These are phyloP conservation scores for Termitomyces sp. DNA, from an alignment of 768 basidiomycete species.

Conservation along the genomic window DNA sequence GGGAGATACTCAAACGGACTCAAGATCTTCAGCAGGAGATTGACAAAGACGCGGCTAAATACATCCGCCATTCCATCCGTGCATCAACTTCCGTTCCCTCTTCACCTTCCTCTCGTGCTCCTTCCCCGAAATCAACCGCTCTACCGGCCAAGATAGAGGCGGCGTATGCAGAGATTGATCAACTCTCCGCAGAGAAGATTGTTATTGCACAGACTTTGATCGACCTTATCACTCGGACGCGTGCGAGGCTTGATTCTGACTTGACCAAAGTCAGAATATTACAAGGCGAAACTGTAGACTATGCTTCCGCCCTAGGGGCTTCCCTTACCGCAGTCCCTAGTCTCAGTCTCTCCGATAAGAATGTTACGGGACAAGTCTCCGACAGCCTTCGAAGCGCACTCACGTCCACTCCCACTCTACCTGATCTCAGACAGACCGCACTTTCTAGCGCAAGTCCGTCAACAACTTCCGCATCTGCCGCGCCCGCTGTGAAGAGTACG, in stretches of 20 bases:
- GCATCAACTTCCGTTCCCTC: constrained; percentile 23
- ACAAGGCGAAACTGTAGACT: constrained; percentile 43
- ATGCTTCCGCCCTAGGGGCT: constrained; percentile 15
- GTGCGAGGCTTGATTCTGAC: constrained; percentile 47
- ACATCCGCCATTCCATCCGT: constrained; percentile 45
- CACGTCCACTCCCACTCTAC: constrained; percentile 25
- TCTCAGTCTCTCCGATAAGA: constrained; percentile 10
- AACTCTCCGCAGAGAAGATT: constrained; percentile 44
- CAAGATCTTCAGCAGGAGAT: constrained; percentile 49
- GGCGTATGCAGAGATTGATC: constrained; percentile 43
- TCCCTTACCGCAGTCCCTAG: constrained; percentile 9
- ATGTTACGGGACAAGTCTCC: constrained; percentile 35
- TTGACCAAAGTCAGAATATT: constrained; percentile 42
- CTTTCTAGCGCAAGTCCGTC: constrained; percentile 17
- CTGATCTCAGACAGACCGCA: constrained; percentile 23
- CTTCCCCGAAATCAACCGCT: constrained; percentile 32
- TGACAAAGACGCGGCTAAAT: constrained; percentile 43
- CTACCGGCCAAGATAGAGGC: constrained; percentile 42
- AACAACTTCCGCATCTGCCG: constrained; percentile 17
- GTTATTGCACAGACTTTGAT: constrained; percentile 43
- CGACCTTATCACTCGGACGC: constrained; percentile 44
- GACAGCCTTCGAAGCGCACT: constrained; percentile 43
- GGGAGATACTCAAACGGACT: constrained; percentile 1
- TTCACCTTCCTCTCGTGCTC: constrained; percentile 27
- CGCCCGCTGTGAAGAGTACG: constrained; percentile 40